Conservation (phyloP, 768 basidiomycete species). For the Hirschioporus abietinus region DNA sequence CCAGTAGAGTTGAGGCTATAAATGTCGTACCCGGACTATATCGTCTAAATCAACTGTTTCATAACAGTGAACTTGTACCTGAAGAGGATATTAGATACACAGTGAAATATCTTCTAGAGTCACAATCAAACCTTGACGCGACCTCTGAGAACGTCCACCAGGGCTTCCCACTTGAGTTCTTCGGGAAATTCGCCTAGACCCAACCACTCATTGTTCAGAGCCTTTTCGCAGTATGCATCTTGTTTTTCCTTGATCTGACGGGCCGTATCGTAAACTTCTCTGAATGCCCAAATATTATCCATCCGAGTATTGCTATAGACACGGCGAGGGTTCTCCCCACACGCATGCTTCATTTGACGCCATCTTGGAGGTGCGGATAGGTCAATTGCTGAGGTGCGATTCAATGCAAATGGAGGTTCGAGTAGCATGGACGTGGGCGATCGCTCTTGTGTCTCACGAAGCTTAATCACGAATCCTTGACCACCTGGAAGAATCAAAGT, state of each 20-base stretch:
- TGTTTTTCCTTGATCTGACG: constrained; percentile 30
- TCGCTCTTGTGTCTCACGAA: constrained; percentile 64
- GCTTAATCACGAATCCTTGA: constrained; percentile 74
- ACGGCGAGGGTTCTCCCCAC: constrained; percentile 51
- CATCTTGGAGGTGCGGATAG: constrained; percentile 32
- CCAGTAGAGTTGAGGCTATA: background rate
- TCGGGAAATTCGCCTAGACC: constrained; percentile 18
- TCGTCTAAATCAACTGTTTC: constrained; percentile 68
- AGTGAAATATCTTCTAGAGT: constrained; percentile 9
- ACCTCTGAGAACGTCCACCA: constrained; percentile 30
- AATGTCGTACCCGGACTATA: constrained; percentile 53
- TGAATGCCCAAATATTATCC: constrained; percentile 52
- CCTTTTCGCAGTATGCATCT: constrained; percentile 28
- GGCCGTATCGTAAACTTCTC: constrained; percentile 26
- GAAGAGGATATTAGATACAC: background rate
- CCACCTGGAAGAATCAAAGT: constrained; percentile 41
- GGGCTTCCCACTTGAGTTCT: constrained; percentile 28
- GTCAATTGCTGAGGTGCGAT: constrained; percentile 29
- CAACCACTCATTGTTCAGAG: constrained; percentile 15
- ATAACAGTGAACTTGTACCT: constrained; percentile 25
- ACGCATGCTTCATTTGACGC: constrained; percentile 70
- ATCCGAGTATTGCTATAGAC: constrained; percentile 46
- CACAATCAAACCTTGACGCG: constrained; percentile 27
- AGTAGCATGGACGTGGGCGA: constrained; percentile 63
- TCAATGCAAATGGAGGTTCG: constrained; percentile 62